Percentiles rank a stretch among this genome's conserved stretches.
These are phyloP conservation scores for Gentiana straminea DNA, from an alignment of 257 asterid genomes.

Conservation along the genomic window DNA sequence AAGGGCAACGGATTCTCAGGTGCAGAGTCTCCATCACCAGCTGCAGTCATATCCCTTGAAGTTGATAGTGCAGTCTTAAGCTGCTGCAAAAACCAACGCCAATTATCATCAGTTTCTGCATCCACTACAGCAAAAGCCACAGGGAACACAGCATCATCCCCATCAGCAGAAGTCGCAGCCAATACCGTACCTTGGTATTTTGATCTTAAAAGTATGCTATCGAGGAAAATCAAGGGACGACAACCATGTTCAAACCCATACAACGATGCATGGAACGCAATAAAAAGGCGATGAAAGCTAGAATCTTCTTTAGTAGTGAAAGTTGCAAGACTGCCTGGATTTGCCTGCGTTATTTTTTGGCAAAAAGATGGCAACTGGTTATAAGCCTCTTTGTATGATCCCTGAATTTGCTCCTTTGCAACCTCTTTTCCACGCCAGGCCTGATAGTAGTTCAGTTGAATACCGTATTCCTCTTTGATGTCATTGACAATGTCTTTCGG, in stretches of 20 bases:
- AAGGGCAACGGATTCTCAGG: constrained; percentile 35
- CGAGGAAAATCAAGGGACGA: constrained; percentile 87
- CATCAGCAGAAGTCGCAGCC: constrained; percentile 96
- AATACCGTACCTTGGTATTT: constrained; percentile 88
- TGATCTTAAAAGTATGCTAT: constrained; percentile 69
- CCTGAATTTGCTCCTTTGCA: constrained; percentile 99
- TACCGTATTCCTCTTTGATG: constrained; percentile 89
- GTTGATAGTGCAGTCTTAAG: constrained; percentile 58
- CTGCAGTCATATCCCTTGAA: constrained; percentile 52
- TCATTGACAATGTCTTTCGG: constrained; percentile 93
- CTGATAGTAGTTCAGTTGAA: constrained; percentile 88
- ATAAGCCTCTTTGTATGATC: constrained; percentile 92
- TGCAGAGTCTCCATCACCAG: constrained; percentile 50
- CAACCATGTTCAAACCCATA: constrained; percentile 90
- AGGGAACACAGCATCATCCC: constrained; percentile 71
- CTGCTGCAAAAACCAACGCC: constrained; percentile 89
- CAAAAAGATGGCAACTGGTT: constrained; percentile 79
- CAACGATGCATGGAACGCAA: constrained; percentile 76
- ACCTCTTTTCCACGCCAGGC: constrained; percentile 99
- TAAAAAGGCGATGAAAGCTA: constrained; percentile 90
- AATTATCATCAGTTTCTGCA: constrained; percentile 74
- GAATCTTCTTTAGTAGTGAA: constrained; percentile 90
- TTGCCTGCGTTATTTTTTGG: constrained; percentile 83
- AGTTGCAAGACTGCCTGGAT: constrained; percentile 93
- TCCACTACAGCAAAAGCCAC: constrained; percentile 96